These are phyloP conservation scores for Ganoderma boninense DNA, from an alignment of 1,284 basidiomycete species.

Conservation along the genomic window DNA sequence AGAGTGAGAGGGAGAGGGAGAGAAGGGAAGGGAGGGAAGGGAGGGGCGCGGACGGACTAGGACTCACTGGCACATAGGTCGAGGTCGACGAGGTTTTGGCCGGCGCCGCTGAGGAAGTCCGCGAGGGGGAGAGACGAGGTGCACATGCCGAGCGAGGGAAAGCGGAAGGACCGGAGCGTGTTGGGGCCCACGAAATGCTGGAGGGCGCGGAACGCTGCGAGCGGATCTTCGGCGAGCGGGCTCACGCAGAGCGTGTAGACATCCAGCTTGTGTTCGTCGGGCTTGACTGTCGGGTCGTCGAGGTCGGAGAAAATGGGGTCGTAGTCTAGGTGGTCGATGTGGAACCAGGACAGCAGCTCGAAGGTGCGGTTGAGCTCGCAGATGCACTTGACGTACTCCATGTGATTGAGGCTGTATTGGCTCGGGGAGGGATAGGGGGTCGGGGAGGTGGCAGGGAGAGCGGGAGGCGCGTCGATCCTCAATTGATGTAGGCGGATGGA, in stretches of 20 bases:
- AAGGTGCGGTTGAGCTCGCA: slow-evolving; percentile 5
- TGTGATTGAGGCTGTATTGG: slow-evolving; percentile 9
- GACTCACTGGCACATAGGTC: slow-evolving; percentile 11
- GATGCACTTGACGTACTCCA: slow-evolving; percentile 18
- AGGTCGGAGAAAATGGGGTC: slow-evolving; percentile 15
- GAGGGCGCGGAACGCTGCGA: slow-evolving; percentile 7
- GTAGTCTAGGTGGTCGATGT: slow-evolving; percentile 16
- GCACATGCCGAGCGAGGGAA: neutral
- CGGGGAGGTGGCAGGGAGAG: neutral
- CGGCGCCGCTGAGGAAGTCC: slow-evolving; percentile 7
- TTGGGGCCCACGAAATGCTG: slow-evolving; percentile 6
- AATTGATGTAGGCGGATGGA: slow-evolving; percentile 10
- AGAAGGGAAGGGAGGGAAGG: neutral
- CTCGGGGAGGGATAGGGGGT: neutral
- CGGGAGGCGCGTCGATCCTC: neutral
- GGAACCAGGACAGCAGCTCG: slow-evolving; percentile 11
- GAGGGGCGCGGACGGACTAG: no score
- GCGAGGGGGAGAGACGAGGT: neutral
- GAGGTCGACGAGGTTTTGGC: slow-evolving; percentile 18
- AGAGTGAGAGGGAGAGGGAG: neutral
- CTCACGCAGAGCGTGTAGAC: slow-evolving; percentile 10
- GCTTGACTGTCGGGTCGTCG: neutral
- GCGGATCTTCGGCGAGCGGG: neutral
- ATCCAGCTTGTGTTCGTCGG: neutral
- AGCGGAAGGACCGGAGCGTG: slow-evolving; percentile 18